Evolutionary conservation across 257 asterid species (phyloP).

Genomic region (Solanum pimpinellifolium): DNA sequence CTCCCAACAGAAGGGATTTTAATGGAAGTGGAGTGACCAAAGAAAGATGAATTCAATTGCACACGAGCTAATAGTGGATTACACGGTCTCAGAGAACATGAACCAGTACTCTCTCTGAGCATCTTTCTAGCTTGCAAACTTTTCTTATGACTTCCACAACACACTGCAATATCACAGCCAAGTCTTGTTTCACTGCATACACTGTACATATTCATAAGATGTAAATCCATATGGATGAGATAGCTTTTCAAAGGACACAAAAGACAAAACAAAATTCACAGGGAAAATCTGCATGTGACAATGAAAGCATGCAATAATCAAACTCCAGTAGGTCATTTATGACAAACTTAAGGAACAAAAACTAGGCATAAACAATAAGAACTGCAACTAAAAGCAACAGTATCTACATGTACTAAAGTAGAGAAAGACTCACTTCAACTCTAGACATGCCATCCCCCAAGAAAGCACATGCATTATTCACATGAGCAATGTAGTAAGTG

Average conservation of each 20-base stretch:
- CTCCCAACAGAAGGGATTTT: not conserved
- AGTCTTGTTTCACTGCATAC: not conserved
- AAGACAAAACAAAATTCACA: not conserved
- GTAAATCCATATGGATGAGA: not conserved
- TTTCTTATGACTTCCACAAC: not conserved
- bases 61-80: not conserved
- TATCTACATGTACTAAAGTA: not conserved
- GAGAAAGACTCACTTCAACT: conserved; percentile 58
- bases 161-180: not conserved
- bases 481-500: conserved; percentile 93
- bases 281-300: not conserved
- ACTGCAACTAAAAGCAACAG: not conserved
- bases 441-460: conserved; percentile 97
- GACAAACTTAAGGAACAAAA: not conserved
- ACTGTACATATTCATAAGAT: not conserved
- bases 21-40: not conserved
- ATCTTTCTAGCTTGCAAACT: not conserved
- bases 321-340: not conserved
- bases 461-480: conserved; percentile 91
- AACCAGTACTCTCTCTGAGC: not conserved
- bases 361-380: not conserved
- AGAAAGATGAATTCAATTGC: not conserved
- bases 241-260: not conserved
- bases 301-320: not conserved
- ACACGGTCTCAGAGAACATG: not conserved